phyloP scores from a whole-genome alignment of 169 alveolate genomes.

The Neospora caninum region DNA sequence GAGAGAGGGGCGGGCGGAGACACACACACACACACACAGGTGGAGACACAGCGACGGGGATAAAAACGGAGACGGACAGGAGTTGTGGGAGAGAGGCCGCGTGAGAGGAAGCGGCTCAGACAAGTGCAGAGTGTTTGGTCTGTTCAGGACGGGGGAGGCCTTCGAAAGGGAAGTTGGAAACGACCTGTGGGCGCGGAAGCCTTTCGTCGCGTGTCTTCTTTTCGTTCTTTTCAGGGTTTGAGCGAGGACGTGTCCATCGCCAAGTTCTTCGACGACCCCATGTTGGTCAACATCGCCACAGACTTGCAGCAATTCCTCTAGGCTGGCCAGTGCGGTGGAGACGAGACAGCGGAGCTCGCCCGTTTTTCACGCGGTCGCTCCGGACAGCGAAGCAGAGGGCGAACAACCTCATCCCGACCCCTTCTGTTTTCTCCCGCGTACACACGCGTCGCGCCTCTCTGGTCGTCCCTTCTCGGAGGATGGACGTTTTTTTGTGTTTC shows the following conservation, averaged over 20 bases:
- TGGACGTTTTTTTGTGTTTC: no score
- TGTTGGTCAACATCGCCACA: constrained; percentile 78
- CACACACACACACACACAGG: background rate
- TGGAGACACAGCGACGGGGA: background rate
- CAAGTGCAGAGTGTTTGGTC: background rate
- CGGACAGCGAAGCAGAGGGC: background rate
- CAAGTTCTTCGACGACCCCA: constrained; percentile 90
- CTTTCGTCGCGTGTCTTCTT: background rate
- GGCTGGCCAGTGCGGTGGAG: background rate
- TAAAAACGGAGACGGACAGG: no score
- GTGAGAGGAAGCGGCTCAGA: no score
- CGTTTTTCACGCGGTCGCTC: background rate
- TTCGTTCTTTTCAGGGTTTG: constrained; percentile 74
- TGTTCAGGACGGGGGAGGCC: background rate
- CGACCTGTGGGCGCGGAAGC: background rate
- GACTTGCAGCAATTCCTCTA: constrained; percentile 73
- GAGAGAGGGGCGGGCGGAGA: background rate
- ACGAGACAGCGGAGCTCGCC: background rate
- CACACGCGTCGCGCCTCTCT: no score
- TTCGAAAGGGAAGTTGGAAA: background rate
- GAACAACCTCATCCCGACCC: background rate
- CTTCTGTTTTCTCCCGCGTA: background rate
- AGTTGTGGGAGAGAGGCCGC: no score
- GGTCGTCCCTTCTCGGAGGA: no score
- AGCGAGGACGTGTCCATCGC: constrained; percentile 88